Base-by-base conservation (phyloP, 2,329 filamentous ascomycete species). In the Fusarium siculi region DNA sequence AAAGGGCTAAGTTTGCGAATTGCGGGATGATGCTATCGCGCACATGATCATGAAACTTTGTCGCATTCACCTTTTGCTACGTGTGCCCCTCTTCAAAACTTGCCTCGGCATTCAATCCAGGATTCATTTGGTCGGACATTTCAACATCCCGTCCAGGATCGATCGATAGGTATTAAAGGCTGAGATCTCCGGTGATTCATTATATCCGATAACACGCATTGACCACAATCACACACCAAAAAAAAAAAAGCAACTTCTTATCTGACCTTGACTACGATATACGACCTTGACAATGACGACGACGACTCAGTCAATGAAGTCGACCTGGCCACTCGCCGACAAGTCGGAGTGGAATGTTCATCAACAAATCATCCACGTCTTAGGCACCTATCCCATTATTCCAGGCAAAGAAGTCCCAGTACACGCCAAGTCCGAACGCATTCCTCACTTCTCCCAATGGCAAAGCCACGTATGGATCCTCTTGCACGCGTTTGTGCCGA, bases 1-100 rank as follows among this genome's bases (percentile, higher is more conserved):
- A 57, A 57, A 54, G 36, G 54, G 54, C 54, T 57, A 57, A 57
- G 54, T 25, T 57, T 57, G 39, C 54, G 54, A 57, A 23, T 25
- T 43, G 25, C 52, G 50, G 52, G 52, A 55, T 55, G 25, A 43
- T 43, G n/a, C 18, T 49, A 34, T n/a, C 25, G 4, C 30, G 14
- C 54, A 49, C 40, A 57, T 57, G 40, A 57, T 36, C 14, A 36
- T 49, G 40, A 28, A 36, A 57, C 54, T 36, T 25, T 12, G 37
- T 34, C 40, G 19, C 19, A 18, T 10, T 34, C 37, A 21, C n/a
- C 16, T 36, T 25, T 19, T 21, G 42, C 54, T 19, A 14, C 28
- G 18, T n/a, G 18, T 49, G 23, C 36, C 8, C 16, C 21, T 19
- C 3, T 15, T 15, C 9, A 19, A 15, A 34, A 28, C 6, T 19